Evolutionary conservation across 2,329 filamentous ascomycete genomes (phyloP).

Genomic region (Trichoderma sp.): DNA sequence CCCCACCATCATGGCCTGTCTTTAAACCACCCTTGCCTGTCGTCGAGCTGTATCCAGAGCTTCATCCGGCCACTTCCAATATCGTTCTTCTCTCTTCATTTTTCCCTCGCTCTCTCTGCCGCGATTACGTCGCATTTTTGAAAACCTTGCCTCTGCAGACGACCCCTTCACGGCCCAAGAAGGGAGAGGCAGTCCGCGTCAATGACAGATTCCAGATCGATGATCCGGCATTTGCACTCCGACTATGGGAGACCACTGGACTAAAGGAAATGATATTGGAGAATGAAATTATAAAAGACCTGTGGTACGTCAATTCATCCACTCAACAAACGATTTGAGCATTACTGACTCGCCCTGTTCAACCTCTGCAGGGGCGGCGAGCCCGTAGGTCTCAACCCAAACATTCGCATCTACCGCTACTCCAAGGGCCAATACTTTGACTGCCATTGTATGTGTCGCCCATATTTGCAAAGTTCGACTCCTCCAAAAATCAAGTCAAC

Average conservation of each 20-base stretch:
- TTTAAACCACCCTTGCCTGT: conserved; percentile 68
- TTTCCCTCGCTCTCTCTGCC: conserved; percentile 72
- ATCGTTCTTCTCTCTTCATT: conserved; percentile 73
- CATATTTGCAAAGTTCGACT: background rate
- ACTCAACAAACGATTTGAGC: background rate
- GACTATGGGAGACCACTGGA: conserved; percentile 75
- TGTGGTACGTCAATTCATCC: conserved; percentile 43
- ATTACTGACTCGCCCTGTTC: background rate
- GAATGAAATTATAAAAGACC: conserved; percentile 36
- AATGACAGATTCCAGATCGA: conserved; percentile 87
- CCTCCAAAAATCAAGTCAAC: background rate
- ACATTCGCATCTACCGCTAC: conserved; percentile 88
- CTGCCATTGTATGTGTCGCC: conserved; percentile 69
- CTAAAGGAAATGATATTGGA: conserved; percentile 60
- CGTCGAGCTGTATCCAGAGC: conserved; percentile 59
- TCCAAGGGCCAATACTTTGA: conserved; percentile 85
- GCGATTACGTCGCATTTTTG: conserved; percentile 72
- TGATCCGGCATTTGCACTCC: conserved; percentile 70
- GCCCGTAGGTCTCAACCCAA: conserved; percentile 79
- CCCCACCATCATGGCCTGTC: conserved; percentile 62
- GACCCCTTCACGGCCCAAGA: conserved; percentile 75
- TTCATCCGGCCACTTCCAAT: conserved; percentile 53
- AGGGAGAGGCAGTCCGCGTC: conserved; percentile 76
- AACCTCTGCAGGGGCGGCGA: conserved; percentile 68
- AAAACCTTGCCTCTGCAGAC: conserved; percentile 67